These are phyloP conservation scores for Aspergillus sp. DNA, from an alignment of 2,329 filamentous ascomycete species.

Conservation along the genomic window DNA sequence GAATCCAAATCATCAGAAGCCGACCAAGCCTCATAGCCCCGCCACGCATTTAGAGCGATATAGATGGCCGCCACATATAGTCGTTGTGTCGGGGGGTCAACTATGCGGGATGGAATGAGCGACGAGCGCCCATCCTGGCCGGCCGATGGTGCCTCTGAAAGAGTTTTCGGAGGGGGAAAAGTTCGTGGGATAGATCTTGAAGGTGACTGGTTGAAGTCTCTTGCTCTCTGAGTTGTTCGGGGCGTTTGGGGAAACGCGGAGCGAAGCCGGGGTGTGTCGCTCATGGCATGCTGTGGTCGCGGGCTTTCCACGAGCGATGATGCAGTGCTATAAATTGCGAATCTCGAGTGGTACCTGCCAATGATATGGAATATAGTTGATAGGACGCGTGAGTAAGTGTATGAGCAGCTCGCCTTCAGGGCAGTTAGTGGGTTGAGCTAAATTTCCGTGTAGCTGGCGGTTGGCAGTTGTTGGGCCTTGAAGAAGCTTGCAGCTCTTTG, in stretches of 20 bases:
- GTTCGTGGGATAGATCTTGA: conserved; percentile 27
- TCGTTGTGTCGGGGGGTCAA: conserved; percentile 89
- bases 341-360: neutral
- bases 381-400: neutral
- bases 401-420: neutral
- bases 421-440: neutral
- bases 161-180: conserved; percentile 21
- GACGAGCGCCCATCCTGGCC: conserved; percentile 47
- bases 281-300: conserved; percentile 67
- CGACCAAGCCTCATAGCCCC: conserved; percentile 80
- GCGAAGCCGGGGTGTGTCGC: conserved; percentile 76
- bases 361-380: neutral
- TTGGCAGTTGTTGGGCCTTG: neutral
- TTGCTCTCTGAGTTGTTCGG: conserved; percentile 46
- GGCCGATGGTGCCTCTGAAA: conserved; percentile 24
- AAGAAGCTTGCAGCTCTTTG: neutral
- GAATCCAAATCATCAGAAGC: conserved; percentile 81
- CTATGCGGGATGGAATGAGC: conserved; percentile 74
- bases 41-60: conserved; percentile 72
- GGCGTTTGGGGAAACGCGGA: conserved; percentile 80
- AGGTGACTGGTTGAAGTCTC: conserved; percentile 29
- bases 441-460: neutral
- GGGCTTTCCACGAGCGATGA: conserved; percentile 12
- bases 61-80: conserved; percentile 85
- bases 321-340: conserved; percentile 6